Base-by-base conservation (phyloP, 371 early-diverging fungal genomes). In the Apophysomyces trapeziformis region DNA sequence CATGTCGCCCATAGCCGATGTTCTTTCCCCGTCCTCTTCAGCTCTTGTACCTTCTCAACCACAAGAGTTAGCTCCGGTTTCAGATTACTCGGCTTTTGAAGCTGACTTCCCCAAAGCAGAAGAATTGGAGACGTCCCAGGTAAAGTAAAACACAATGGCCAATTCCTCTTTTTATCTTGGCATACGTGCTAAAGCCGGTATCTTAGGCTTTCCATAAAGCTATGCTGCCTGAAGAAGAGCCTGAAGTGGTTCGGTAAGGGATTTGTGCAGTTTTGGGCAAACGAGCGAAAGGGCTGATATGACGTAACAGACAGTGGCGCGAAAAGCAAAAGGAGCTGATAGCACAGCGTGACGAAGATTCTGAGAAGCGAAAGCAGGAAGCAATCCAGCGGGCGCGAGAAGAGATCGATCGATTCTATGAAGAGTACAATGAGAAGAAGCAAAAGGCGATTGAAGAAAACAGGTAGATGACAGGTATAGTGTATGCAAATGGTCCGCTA, bases 361-460 rank as follows among this genome's bases (percentile, higher is more conserved):
- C 92, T 3, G 79, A 83, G 61, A 73, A 68, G 5, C 92, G 90
- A 68, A 92, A 93, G 70, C 85, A 87, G 67, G 90, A 90, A 59
- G 87, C 83, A 0, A 77, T 95, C 13, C 76, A 83, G 7, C 74
- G 85, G 45, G 97, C 97, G 4, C 89, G 91, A 68, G 91, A 89
- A 57, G 87, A 89, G 6, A 89, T 97, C 65, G 96, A 97, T 70
- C 86, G 89, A 58, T 96, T 96, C 77, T 97, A 97, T 71, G 96
- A 94, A 64, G 96, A 96, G 47, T 97, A 96, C 73, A 96, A 96
- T 68, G 92, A 92, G 69, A 95, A 92, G 81, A 94, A 93, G 75
- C 86, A 87, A 50, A 88, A 88, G 67, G 79, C 89, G 1, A 87
- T 95, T 60, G 83, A 87, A 65, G 84, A 89, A 65, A 96, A 96